phyloP scores from a whole-genome alignment of 768 basidiomycete genomes.

The Agrocybe chaxingu region DNA sequence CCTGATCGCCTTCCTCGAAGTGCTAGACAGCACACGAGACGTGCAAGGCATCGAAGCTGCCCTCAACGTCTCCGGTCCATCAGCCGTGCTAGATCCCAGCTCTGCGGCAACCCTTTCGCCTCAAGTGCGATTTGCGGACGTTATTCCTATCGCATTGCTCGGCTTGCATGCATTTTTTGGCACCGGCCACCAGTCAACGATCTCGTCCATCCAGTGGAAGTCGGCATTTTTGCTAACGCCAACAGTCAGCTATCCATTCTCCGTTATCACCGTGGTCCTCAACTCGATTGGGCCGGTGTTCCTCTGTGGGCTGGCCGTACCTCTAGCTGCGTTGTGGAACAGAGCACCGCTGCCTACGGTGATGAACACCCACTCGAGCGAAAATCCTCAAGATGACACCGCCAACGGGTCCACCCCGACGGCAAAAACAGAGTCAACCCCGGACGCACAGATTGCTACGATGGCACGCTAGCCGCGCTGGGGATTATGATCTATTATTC shows the following conservation, averaged over 20 bases:
- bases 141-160: constrained; percentile 72
- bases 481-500: constrained; percentile 72
- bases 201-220: constrained; percentile 95
- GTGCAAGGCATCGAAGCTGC: constrained; percentile 49
- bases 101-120: constrained; percentile 25
- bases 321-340: constrained; percentile 83
- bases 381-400: constrained; percentile 5
- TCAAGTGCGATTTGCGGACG: constrained; percentile 57
- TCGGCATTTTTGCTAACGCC: constrained; percentile 80
- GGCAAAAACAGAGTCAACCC: constrained; percentile 11
- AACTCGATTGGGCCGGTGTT: constrained; percentile 79
- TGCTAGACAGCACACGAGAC: constrained; percentile 80
- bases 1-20: constrained; percentile 74
- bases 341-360: constrained; percentile 52
- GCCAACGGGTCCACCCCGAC: neutral
- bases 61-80: constrained; percentile 46
- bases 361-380: neutral
- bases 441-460: constrained; percentile 30
- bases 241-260: constrained; percentile 66
- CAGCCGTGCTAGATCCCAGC: constrained; percentile 36
- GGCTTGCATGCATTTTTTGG: constrained; percentile 76
- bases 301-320: constrained; percentile 61
- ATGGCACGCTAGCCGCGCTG: constrained; percentile 51
- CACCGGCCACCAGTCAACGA: constrained; percentile 89
- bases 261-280: constrained; percentile 67